Evolutionary conservation across 2,329 filamentous ascomycete species (phyloP).

Genomic region (Alternaria triticimaculans): DNA sequence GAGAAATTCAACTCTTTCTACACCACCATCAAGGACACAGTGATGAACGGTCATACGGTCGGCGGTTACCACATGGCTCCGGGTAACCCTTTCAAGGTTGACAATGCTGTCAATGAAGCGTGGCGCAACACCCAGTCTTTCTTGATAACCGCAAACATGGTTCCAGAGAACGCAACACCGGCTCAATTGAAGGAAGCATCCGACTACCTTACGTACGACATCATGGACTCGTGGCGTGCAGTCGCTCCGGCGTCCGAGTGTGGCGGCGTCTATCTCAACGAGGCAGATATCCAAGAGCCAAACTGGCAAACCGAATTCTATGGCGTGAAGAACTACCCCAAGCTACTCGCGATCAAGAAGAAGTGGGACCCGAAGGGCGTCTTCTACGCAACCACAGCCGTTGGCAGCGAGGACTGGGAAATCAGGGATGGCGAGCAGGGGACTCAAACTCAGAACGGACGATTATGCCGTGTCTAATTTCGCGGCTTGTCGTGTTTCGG

Average conservation of each 20-base stretch:
- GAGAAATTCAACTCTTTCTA: constrained; percentile 22
- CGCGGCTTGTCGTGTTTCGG: neutral
- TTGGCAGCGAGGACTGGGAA: constrained; percentile 35
- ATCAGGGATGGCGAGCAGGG: constrained; percentile 28
- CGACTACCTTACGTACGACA: constrained; percentile 21
- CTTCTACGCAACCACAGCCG: constrained; percentile 34
- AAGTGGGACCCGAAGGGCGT: constrained; percentile 35
- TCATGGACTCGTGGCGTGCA: constrained; percentile 23
- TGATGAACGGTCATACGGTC: constrained; percentile 21
- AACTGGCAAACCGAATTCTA: constrained; percentile 38
- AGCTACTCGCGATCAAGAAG: constrained; percentile 33
- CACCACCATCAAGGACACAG: constrained; percentile 19
- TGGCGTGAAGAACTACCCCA: constrained; percentile 33
- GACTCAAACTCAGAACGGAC: constrained; percentile 31
- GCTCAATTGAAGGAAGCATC: constrained; percentile 16
- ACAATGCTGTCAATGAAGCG: constrained; percentile 36
- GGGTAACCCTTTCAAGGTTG: constrained; percentile 17
- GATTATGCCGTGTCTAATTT: constrained; percentile 30
- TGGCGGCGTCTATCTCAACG: constrained; percentile 37
- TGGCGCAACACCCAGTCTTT: constrained; percentile 34
- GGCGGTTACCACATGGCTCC: constrained; percentile 32
- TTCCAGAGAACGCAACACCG: constrained; percentile 18
- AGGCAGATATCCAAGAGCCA: constrained; percentile 34
- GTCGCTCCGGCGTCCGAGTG: constrained; percentile 27
- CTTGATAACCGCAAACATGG: constrained; percentile 28